phyloP scores from a whole-genome alignment of 108 stramenopile species.

The Stephanodiscus minutulus region DNA sequence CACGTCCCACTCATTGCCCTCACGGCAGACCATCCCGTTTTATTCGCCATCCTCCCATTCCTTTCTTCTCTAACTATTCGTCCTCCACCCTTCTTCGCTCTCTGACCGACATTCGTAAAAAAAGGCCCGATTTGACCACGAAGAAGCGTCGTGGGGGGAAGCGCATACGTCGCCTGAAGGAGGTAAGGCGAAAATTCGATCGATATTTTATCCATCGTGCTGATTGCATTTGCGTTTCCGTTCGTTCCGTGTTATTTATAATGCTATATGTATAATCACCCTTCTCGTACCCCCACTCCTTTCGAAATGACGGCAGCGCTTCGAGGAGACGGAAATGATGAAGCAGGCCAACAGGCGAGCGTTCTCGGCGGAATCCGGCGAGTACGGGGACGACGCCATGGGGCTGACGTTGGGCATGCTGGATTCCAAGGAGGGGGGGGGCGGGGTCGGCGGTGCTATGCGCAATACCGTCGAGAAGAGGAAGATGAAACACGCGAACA shows the following conservation, averaged over 20 bases:
- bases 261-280: not conserved
- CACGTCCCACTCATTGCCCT: too few relatives aligned
- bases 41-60: not conserved
- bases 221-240: not conserved
- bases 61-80: constrained; percentile 4
- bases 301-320: too few relatives aligned
- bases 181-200: too few relatives aligned
- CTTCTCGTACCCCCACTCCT: not conserved
- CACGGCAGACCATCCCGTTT: too few relatives aligned
- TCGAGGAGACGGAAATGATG: constrained; percentile 94
- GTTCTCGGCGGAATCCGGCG: constrained; percentile 77
- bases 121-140: constrained; percentile 82
- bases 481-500: constrained; percentile 81
- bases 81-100: not conserved
- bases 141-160: constrained; percentile 95
- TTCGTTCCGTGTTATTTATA: too few relatives aligned
- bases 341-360: constrained; percentile 90
- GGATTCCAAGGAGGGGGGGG: constrained; percentile 69
- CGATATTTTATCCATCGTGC: too few relatives aligned
- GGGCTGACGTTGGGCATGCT: constrained; percentile 89
- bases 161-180: constrained; percentile 90
- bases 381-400: constrained; percentile 97
- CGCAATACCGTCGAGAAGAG: constrained; percentile 73
- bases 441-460: constrained; percentile 69
- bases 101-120: too few relatives aligned